A percentile compares a stretch with the other conserved stretches of the same genome.
These are phyloP conservation scores for Epithele typhae DNA, from an alignment of 768 basidiomycete species.

Conservation along the genomic window DNA sequence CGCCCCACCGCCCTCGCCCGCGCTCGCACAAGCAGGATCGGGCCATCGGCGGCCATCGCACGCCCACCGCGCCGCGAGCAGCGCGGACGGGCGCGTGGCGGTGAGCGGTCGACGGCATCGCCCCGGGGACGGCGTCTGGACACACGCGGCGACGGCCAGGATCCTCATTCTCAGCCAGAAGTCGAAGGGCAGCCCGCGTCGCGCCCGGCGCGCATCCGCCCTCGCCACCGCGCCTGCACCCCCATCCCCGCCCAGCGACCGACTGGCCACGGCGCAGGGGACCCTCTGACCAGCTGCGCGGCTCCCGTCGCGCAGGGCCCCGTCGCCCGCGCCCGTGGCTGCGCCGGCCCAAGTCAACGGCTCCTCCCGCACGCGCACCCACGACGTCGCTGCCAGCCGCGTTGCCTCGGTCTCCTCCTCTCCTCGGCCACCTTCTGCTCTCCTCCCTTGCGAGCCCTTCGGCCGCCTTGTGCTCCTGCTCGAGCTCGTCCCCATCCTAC, in stretches of 20 bases:
- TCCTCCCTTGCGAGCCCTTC: not conserved
- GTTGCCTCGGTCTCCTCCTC: not conserved
- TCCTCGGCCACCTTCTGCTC: not conserved
- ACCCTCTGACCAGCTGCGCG: too few species aligned
- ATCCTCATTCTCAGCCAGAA: constrained; percentile 15
- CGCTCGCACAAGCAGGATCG: not conserved
- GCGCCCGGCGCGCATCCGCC: not conserved
- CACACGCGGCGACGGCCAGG: constrained; percentile 11
- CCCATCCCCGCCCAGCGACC: too few species aligned
- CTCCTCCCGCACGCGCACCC: too few species aligned
- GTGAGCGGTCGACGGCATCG: not conserved
- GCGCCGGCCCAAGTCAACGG: too few species aligned
- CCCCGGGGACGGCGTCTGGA: constrained; percentile 2
- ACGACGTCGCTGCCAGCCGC: too few species aligned
- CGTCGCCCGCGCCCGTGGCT: too few species aligned
- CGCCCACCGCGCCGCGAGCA: not conserved
- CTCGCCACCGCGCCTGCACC: not conserved
- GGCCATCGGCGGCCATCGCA: not conserved
- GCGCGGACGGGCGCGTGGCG: not conserved
- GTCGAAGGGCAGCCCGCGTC: constrained; percentile 2
- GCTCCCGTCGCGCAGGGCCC: too few species aligned
- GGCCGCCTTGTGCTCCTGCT: not conserved
- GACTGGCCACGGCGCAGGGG: too few species aligned
- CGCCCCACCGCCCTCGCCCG: not conserved
- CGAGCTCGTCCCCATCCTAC: not conserved